Percentiles rank a stretch among this genome's conserved stretches.
These are phyloP conservation scores for Cladosporium sp. DNA, from an alignment of 2,329 filamentous ascomycete species.

Conservation along the genomic window DNA sequence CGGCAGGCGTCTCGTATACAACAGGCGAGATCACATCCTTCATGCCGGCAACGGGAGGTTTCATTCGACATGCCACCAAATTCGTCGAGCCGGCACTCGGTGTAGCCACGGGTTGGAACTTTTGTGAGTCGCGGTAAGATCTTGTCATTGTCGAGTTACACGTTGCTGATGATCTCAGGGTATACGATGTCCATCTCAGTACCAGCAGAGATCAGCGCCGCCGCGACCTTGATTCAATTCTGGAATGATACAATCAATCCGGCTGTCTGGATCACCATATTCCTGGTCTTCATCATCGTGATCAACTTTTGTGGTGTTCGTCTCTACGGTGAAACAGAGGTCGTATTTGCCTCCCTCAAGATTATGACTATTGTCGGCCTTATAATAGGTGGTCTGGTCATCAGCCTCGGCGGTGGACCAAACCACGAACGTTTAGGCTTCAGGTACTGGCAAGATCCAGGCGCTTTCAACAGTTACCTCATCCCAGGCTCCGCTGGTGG, in stretches of 20 bases:
- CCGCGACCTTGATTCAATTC: slow-evolving; percentile 59
- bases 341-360: slow-evolving; percentile 50
- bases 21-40: slow-evolving; percentile 37
- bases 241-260: slow-evolving; percentile 39
- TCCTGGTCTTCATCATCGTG: slow-evolving; percentile 58
- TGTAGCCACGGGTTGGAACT: slow-evolving; percentile 35
- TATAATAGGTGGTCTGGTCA: slow-evolving; percentile 44
- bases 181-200: neutral
- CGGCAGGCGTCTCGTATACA: slow-evolving; percentile 31
- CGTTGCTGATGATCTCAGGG: neutral
- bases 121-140: slow-evolving; percentile 21
- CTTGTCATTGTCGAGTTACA: slow-evolving; percentile 9
- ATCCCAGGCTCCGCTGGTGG: slow-evolving; percentile 48
- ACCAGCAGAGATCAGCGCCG: slow-evolving; percentile 59
- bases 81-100: slow-evolving; percentile 37
- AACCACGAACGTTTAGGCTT: slow-evolving; percentile 54
- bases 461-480: slow-evolving; percentile 58
- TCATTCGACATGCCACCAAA: slow-evolving; percentile 34
- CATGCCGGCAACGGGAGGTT: slow-evolving; percentile 36
- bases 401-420: slow-evolving; percentile 59
- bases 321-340: slow-evolving; percentile 40
- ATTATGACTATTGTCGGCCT: slow-evolving; percentile 46
- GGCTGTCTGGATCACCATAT: slow-evolving; percentile 50
- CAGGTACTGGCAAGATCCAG: slow-evolving; percentile 65
- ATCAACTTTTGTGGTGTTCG: slow-evolving; percentile 56